Percentiles rank a stretch among this genome's conserved stretches.
Conservation (phyloP, 2,329 filamentous ascomycete genomes). For the Immersiporthe knoxdaviesiana region DNA sequence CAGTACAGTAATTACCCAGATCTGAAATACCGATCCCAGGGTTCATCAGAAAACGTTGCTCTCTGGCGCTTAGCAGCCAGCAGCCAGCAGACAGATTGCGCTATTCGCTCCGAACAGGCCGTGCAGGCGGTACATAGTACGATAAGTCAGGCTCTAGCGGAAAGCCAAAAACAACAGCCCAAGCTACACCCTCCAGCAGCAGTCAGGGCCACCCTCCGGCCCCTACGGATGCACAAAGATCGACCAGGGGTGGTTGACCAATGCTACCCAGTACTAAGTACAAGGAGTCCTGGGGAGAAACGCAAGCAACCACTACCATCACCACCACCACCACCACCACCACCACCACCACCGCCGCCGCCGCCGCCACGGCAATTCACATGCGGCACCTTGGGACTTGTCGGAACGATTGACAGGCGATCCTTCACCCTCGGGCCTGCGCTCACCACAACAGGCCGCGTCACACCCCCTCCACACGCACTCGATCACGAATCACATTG, state of each 20-base stretch:
- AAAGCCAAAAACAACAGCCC: conserved; percentile 20
- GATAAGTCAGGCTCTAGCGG: conserved; percentile 7
- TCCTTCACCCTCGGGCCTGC: conserved; percentile 8
- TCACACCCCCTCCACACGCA: conserved; percentile 23
- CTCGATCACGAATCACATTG: conserved; percentile 15
- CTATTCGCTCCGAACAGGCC: not conserved
- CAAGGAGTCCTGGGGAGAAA: not conserved
- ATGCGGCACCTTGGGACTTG: not conserved
- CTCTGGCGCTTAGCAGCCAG: not conserved
- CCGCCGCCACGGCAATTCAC: not conserved
- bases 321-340: too few species aligned
- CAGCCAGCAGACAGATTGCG: too few species aligned
- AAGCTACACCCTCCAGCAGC: conserved; percentile 3
- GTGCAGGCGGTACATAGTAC: not conserved
- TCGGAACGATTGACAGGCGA: conserved; percentile 5
- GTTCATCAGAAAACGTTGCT: not conserved
- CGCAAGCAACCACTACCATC: not conserved
- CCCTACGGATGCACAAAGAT: not conserved
- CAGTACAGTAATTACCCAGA: too few species aligned
- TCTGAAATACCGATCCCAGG: conserved; percentile 4
- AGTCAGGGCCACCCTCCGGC: conserved; percentile 9
- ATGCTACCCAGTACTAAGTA: too few species aligned
- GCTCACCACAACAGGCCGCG: conserved; percentile 21
- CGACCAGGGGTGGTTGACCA: not conserved
- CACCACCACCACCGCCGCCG: too few species aligned